phyloP scores from a whole-genome alignment of 345 rosid species.

The Moringa oleifera region DNA sequence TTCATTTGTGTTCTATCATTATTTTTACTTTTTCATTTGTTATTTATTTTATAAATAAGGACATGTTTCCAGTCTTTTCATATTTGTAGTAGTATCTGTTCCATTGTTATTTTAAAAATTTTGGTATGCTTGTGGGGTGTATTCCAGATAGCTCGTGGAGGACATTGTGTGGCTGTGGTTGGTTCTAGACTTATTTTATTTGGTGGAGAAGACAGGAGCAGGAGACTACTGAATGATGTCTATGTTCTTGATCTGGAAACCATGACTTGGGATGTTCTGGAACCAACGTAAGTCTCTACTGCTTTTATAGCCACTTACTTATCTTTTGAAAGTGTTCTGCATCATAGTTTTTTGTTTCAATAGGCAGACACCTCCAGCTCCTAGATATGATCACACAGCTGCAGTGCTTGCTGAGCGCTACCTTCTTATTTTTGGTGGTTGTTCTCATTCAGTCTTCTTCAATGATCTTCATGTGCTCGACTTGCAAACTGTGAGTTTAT shows the following conservation, averaged over 20 bases:
- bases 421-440: conserved; percentile 89
- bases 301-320: conserved; percentile 9
- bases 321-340: conserved; percentile 18
- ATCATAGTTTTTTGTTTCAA: conserved; percentile 31
- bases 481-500: conserved; percentile 66
- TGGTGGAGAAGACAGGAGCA: conserved; percentile 87
- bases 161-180: conserved; percentile 78
- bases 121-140: conserved; percentile 16
- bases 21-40: not conserved
- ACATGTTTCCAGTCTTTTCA: not conserved
- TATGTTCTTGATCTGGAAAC: conserved; percentile 74
- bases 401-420: conserved; percentile 65
- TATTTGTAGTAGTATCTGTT: not conserved
- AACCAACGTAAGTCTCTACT: conserved; percentile 50
- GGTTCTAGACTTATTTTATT: conserved; percentile 73
- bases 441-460: conserved; percentile 92
- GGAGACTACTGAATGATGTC: conserved; percentile 80
- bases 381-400: conserved; percentile 96
- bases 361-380: conserved; percentile 95
- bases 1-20: conserved; percentile 1
- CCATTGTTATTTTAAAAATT: not conserved
- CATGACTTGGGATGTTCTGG: conserved; percentile 73
- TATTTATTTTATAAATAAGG: not conserved
- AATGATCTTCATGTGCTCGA: conserved; percentile 90
- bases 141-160: conserved; percentile 84